phyloP scores from a whole-genome alignment of 2,329 filamentous ascomycete species.

The Colletotrichum sp. region DNA sequence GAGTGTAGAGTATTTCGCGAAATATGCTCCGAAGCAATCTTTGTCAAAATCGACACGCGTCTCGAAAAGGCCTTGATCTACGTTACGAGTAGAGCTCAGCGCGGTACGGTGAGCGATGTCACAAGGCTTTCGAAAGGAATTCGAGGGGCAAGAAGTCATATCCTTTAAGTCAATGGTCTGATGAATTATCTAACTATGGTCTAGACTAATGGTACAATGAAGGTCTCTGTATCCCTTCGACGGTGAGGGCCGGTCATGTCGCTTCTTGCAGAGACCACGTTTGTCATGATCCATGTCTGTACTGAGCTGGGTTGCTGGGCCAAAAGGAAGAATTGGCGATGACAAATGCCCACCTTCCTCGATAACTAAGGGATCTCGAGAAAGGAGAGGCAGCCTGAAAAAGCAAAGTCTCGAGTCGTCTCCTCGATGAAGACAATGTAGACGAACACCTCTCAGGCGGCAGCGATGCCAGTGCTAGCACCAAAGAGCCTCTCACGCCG shows the following conservation, averaged over 20 bases:
- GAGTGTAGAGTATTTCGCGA: accelerated
- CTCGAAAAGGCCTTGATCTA: not conserved
- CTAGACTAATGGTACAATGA: not conserved
- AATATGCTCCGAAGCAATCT: not conserved
- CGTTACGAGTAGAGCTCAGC: not conserved
- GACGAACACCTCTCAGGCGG: not conserved
- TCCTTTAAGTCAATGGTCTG: not conserved
- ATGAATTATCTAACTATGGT: not conserved
- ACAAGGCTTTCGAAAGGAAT: not conserved
- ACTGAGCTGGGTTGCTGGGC: not conserved
- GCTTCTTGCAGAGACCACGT: not conserved
- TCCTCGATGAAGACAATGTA: not conserved
- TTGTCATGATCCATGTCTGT: not conserved
- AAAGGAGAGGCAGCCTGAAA: not conserved
- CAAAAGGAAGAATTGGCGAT: not conserved
- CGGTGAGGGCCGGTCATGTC: accelerated
- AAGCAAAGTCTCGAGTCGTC: not conserved
- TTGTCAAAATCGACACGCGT: accelerated
- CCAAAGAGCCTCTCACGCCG: slow-evolving; percentile 38
- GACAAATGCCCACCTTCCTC: not conserved
- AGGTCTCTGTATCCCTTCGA: not conserved
- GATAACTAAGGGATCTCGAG: not conserved
- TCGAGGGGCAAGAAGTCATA: not conserved
- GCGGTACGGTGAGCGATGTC: accelerated
- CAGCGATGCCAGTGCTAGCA: not conserved